Evolutionary conservation across 768 basidiomycete species (phyloP).

Genomic region (Trametes coccinea): DNA sequence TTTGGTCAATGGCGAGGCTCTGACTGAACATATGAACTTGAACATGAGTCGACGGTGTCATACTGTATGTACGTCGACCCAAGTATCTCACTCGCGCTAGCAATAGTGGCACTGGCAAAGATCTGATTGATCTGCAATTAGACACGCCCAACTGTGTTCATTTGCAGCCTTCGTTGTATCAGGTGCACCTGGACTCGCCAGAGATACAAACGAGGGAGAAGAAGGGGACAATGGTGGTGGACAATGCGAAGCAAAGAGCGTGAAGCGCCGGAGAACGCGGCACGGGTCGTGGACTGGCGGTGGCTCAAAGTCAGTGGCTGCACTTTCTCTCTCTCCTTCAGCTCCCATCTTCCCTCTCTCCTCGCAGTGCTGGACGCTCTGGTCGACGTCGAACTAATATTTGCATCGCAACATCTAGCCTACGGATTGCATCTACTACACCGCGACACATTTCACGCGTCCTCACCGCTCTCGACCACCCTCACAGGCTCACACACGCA

Average conservation of each 20-base stretch:
- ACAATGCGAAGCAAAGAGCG: neutral
- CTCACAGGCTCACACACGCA: neutral
- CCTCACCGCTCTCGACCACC: neutral
- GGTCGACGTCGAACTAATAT: neutral
- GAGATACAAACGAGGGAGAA: no score
- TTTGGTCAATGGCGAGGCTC: no score
- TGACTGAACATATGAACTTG: no score
- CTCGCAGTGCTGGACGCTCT: neutral
- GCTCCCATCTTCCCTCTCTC: neutral
- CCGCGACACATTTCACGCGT: neutral
- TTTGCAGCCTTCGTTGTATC: no score
- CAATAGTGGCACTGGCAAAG: no score
- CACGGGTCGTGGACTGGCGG: neutral
- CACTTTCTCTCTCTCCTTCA: neutral
- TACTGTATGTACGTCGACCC: no score
- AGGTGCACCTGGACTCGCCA: no score
- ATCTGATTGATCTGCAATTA: no score
- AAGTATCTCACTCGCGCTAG: no score
- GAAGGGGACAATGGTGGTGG: neutral
- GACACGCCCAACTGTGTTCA: no score
- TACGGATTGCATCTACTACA: neutral
- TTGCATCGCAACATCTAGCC: neutral
- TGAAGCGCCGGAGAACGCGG: neutral
- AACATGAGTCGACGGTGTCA: no score
- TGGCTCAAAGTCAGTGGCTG: constrained; percentile 2